Evolutionary conservation across 192 early-diverging fungal species (phyloP), one percentile per base, ranked within the genome.

Genomic region (Coemansia biformis): DNA sequence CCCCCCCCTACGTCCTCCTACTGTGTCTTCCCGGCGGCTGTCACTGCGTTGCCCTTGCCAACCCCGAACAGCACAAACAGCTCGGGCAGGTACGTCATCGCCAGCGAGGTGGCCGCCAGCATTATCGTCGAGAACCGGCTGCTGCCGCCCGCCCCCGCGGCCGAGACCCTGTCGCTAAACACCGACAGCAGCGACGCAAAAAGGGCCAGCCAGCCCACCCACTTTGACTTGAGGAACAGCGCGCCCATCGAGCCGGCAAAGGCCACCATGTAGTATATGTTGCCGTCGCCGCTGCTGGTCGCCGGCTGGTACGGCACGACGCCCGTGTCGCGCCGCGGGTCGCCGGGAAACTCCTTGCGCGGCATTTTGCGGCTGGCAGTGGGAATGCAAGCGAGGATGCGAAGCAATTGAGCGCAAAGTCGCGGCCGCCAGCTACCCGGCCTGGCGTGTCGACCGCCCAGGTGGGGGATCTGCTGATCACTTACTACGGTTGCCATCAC

Each of bases 71-170:
- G n/a, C 4, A 49, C 49, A 2, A 74, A 5, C 11, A 62, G 7
- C 51, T 65, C 70, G 0, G 62, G 58, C 62, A 66, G 60, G 22
- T 66, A 74, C 1, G 63, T 44, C 63, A 74, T 74, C 49, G 58
- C 19, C 49, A 66, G 54, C 34, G 63, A 47, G 0, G 59, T 61
- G 24, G 62, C n/a, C 10, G 70, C 70, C 43, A 66, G 43, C 35
- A 57, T 68, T n/a, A 68, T 39, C 17, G 70, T 66, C 24, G 69
- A 73, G 18, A 65, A 28, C 8, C 57, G 52, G 38, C 57, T 57
- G 57, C 69, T 46, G 29, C 52, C 53, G 9, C 34, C 37, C 2
- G 51, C 12, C n/a, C 51, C 40, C 7, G 53, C 17, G 6, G 68
- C 61, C n/a, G 69, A 65, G n/a, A 15, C 34, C 49, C 63, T 44